Base-by-base conservation (phyloP, 2,329 filamentous ascomycete species). In the Trichoderma koningii region DNA sequence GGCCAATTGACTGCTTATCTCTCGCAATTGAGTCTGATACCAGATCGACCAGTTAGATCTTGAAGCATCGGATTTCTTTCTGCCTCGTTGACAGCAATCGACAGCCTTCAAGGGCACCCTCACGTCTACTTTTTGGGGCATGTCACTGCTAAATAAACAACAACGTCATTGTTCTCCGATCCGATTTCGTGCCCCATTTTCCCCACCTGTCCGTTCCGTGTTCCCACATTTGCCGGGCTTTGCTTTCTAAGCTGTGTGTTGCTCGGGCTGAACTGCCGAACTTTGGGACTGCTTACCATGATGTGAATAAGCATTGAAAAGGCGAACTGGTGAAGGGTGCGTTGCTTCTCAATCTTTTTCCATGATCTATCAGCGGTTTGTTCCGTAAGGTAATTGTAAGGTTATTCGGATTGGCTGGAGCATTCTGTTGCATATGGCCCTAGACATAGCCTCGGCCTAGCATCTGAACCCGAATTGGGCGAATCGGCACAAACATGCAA, bases 191-290 rank as follows among this genome's bases (percentile, higher is more conserved):
- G 34, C 56, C 51, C 56, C 56, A 60, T 60, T 14, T 30, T 51
- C 56, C 56, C 56, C 56, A 51, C 56, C 45, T 60, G 21, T 21
- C 45, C 19, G 56, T 28, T 60, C 56, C 45, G 45, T 51, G 21
- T 28, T 41, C 56, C 56, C 56, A 38, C 56, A 51, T 26, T n/a
- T 19, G 34, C 42, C 56, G 45, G 55, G 30, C 45, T 42, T 60
- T 30, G 45, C 21, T 60, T 17, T 38, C 34, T 9, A 6, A 38
- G 34, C 34, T 38, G 34, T 34, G 23, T 41, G 30, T 55, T 34
- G 19, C 50, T 52, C 50, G 30, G 56, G 28, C 23, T 19, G 9
- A n/a, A 17, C n/a, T 59, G 55, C 55, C 44, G 44, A 47, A 21
- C 9, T 15, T 26, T 26, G 19, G 19, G 21, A 38, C 5, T 42